These are phyloP conservation scores for Leccinum variicolor DNA, from an alignment of 768 basidiomycete genomes.

Conservation along the genomic window DNA sequence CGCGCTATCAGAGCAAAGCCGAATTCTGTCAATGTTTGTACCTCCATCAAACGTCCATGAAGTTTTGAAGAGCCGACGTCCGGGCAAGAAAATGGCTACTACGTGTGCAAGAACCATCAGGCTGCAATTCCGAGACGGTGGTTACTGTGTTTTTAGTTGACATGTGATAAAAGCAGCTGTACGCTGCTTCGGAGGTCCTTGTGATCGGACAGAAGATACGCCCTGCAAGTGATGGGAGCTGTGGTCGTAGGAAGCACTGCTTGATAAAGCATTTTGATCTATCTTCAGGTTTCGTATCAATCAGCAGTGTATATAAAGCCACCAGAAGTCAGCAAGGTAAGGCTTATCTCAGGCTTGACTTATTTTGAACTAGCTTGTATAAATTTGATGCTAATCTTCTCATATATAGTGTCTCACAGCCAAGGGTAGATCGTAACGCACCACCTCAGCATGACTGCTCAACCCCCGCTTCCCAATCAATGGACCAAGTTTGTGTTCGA, in stretches of 20 bases:
- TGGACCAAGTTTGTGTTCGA: constrained; percentile 25
- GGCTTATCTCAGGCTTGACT: too few relatives aligned
- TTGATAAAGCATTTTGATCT: not conserved
- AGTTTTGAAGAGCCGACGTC: too few relatives aligned
- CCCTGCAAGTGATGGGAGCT: too few relatives aligned
- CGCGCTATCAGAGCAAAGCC: too few relatives aligned
- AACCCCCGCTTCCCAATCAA: constrained; percentile 18
- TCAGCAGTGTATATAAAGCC: not conserved
- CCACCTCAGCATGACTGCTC: constrained; percentile 15
- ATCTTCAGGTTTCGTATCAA: not conserved
- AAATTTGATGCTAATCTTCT: not conserved
- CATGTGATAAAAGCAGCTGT: not conserved
- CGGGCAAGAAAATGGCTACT: not conserved
- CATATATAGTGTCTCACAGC: not conserved
- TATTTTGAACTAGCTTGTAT: not conserved
- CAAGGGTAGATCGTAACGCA: not conserved
- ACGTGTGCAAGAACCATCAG: too few relatives aligned
- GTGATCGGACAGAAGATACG: too few relatives aligned
- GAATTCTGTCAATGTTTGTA: too few relatives aligned
- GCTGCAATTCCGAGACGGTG: not conserved
- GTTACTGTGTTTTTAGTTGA: not conserved
- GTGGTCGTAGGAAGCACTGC: not conserved
- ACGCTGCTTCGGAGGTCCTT: too few relatives aligned
- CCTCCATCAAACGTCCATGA: too few relatives aligned
- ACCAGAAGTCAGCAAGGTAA: too few relatives aligned